A percentile compares a stretch with the other conserved stretches of the same genome.
phyloP scores from a whole-genome alignment of 2,329 filamentous ascomycete genomes.

The Zymoseptoria crescenta region DNA sequence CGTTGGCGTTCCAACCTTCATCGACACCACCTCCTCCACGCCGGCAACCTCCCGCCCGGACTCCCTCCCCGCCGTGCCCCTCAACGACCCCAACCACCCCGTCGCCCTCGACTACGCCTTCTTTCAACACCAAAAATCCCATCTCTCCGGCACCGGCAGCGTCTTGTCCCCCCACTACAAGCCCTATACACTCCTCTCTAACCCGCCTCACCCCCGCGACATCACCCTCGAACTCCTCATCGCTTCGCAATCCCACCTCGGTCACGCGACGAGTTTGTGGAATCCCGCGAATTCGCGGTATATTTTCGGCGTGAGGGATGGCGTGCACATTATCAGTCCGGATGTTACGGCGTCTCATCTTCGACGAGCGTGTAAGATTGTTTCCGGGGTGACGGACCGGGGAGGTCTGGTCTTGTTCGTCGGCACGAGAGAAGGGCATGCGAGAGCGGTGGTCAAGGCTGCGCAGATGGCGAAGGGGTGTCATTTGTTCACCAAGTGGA shows the following conservation, averaged over 20 bases:
- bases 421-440: conserved; percentile 76
- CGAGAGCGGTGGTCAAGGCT: conserved; percentile 69
- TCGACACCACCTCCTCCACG: not conserved
- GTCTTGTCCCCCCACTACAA: conserved; percentile 49
- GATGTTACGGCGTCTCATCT: conserved; percentile 84
- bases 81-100: conserved; percentile 28
- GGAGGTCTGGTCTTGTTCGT: conserved; percentile 87
- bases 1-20: not conserved
- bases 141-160: conserved; percentile 33
- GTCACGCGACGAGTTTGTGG: conserved; percentile 85
- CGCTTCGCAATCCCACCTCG: conserved; percentile 79
- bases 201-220: conserved; percentile 70
- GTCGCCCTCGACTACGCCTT: conserved; percentile 37
- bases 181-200: conserved; percentile 56
- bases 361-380: conserved; percentile 84
- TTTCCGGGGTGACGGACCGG: conserved; percentile 73
- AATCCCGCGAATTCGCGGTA: conserved; percentile 90
- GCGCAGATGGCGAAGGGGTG: conserved; percentile 70
- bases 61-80: conserved; percentile 25
- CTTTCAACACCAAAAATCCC: conserved; percentile 35
- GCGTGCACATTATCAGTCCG: conserved; percentile 68
- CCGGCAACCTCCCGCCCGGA: conserved; percentile 4
- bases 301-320: conserved; percentile 83
- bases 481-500: conserved; percentile 90
- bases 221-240: conserved; percentile 86